Evolutionary conservation across 495 filamentous ascomycete species (phyloP).

Genomic region (Aspergillus saccharolyticus): DNA sequence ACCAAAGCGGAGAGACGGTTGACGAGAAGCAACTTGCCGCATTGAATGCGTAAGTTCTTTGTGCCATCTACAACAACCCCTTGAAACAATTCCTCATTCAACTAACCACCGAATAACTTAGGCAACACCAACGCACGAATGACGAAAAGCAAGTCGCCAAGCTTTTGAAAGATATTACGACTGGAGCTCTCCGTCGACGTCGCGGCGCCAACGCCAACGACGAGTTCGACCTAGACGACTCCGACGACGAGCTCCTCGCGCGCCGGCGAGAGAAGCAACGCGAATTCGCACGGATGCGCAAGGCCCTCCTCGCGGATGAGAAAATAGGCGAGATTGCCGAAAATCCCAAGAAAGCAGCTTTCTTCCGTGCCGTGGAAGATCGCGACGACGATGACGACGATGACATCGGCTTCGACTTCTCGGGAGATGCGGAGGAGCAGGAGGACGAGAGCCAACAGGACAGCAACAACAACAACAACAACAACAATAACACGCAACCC

Average conservation of each 20-base stretch:
- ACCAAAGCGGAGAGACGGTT: slow-evolving; percentile 68
- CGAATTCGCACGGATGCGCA: slow-evolving; percentile 89
- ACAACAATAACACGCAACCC: slow-evolving; percentile 43
- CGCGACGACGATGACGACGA: slow-evolving; percentile 61
- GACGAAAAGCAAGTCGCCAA: slow-evolving; percentile 80
- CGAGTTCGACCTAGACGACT: slow-evolving; percentile 76
- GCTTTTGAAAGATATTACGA: slow-evolving; percentile 86
- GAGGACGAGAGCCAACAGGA: slow-evolving; percentile 40
- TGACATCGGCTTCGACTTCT: slow-evolving; percentile 71
- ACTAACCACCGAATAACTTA: slow-evolving; percentile 21
- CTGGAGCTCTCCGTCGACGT: slow-evolving; percentile 75
- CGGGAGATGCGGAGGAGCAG: slow-evolving; percentile 33
- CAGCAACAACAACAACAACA: slow-evolving; percentile 29
- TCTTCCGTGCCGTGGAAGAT: slow-evolving; percentile 86
- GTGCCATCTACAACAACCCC: neutral
- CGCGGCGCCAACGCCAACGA: slow-evolving; percentile 56
- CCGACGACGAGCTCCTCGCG: slow-evolving; percentile 76
- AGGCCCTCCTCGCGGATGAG: slow-evolving; percentile 83
- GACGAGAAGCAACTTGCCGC: slow-evolving; percentile 79
- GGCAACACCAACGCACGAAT: slow-evolving; percentile 36
- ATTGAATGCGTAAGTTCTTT: slow-evolving; percentile 72
- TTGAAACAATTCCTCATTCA: neutral
- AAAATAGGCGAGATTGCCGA: slow-evolving; percentile 84
- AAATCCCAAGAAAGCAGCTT: slow-evolving; percentile 85
- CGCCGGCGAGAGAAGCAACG: slow-evolving; percentile 74